Evolutionary conservation across 352 stramenopile species (phyloP).

Genomic region (Phytophthora parvispora): DNA sequence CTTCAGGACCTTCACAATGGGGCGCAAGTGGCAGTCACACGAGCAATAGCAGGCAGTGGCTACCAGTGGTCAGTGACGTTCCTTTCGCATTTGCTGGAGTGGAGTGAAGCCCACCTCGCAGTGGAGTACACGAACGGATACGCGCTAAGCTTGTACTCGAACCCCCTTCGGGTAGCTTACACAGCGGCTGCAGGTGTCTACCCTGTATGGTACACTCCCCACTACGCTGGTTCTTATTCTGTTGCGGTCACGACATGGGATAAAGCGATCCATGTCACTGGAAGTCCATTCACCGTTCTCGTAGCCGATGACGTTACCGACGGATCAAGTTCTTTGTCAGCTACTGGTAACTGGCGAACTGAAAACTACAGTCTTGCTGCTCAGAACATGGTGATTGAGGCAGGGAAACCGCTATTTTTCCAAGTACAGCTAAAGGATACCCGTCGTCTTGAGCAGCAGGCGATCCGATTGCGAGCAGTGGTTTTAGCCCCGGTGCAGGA

Average conservation of each 20-base stretch:
- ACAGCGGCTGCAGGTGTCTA: conserved; percentile 84
- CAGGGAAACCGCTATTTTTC: conserved; percentile 72
- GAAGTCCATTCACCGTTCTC: conserved; percentile 90
- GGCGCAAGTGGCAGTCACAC: conserved; percentile 59
- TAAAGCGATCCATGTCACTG: conserved; percentile 78
- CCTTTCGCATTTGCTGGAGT: conserved; percentile 85
- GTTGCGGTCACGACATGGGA: conserved; percentile 88
- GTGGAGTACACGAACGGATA: conserved; percentile 72
- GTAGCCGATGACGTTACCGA: conserved; percentile 81
- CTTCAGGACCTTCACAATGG: conserved; percentile 64
- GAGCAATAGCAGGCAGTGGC: conserved; percentile 34
- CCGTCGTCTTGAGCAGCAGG: conserved; percentile 75
- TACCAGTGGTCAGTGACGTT: conserved; percentile 95
- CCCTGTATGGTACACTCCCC: conserved; percentile 93
- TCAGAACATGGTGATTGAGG: conserved; percentile 62
- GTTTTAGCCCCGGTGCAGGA: conserved; percentile 52
- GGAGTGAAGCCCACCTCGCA: conserved; percentile 74
- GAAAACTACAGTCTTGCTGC: conserved; percentile 61
- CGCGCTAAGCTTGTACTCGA: conserved; percentile 51
- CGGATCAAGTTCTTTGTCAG: conserved; percentile 78
- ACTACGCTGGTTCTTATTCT: conserved; percentile 91
- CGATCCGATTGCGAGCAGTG: conserved; percentile 66
- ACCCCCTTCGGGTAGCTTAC: conserved; percentile 60
- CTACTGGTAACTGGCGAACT: conserved; percentile 77
- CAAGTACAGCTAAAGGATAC: conserved; percentile 94